A percentile compares a stretch with the other conserved stretches of the same genome.
These are phyloP conservation scores for Yueomyces sp. DNA, from an alignment of 805 yeast species.

Conservation along the genomic window DNA sequence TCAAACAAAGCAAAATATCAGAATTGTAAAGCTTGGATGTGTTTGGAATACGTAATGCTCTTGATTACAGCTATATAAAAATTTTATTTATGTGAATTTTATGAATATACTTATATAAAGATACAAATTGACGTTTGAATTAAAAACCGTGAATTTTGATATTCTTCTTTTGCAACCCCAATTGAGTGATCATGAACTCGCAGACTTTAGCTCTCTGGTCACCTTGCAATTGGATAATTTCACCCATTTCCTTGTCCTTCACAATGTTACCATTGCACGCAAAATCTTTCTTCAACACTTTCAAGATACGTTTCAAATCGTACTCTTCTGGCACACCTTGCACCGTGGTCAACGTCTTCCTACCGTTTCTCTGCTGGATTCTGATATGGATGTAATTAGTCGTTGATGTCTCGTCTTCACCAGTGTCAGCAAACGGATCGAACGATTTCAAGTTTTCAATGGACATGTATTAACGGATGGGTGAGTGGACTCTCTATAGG, in stretches of 20 bases:
- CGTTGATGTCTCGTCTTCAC: conserved; percentile 96
- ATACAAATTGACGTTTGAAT: conserved; percentile 5
- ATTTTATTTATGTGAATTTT: too few species aligned
- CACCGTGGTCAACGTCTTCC: conserved; percentile 95
- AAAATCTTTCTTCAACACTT: conserved; percentile 91
- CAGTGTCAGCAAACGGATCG: conserved; percentile 99
- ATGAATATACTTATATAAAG: not conserved
- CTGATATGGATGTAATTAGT: conserved; percentile 94
- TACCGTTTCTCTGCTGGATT: conserved; percentile 99
- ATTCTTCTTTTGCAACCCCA: conserved; percentile 86
- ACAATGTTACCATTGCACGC: conserved; percentile 98
- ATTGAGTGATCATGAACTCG: conserved; percentile 78
- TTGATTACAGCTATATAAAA: not conserved
- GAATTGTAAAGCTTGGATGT: too few species aligned
- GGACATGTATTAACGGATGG: conserved; percentile 29
- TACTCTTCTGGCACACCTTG: conserved; percentile 95
- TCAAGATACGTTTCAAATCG: conserved; percentile 85
- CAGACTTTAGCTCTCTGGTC: conserved; percentile 95
- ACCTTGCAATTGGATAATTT: conserved; percentile 95
- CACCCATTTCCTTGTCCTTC: conserved; percentile 91
- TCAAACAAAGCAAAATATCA: too few species aligned
- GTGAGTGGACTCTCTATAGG: too few species aligned
- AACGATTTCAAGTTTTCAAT: conserved; percentile 81
- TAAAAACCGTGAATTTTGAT: conserved; percentile 97
- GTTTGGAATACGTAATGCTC: too few species aligned